A percentile compares a stretch with the other conserved stretches of the same genome.
phyloP scores from a whole-genome alignment of 306 rosid genomes.

The Nissolia schottii region DNA sequence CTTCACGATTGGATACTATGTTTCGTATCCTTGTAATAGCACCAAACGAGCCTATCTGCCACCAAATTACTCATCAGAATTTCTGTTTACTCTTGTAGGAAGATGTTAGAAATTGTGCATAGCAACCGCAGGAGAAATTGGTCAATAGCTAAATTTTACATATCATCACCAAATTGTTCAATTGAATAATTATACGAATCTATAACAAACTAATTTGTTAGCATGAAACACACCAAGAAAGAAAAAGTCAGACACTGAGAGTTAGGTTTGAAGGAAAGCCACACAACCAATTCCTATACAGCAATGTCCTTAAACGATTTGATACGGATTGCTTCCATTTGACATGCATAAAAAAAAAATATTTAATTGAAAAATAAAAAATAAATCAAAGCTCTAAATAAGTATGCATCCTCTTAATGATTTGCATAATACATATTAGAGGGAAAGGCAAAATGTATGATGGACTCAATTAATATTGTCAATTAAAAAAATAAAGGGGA shows the following conservation, averaged over 20 bases:
- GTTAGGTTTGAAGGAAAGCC: constrained; percentile 7
- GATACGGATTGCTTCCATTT: neutral
- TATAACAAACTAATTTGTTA: neutral
- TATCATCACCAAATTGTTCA: neutral
- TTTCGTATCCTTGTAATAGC: constrained; percentile 87
- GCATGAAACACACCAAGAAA: neutral
- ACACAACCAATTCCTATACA: constrained; percentile 10
- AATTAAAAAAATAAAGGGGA: constrained; percentile 7
- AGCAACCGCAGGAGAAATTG: neutral
- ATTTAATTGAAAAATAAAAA: neutral
- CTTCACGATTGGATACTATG: constrained; percentile 89
- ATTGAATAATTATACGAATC: constrained; percentile 7
- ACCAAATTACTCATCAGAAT: constrained; percentile 62
- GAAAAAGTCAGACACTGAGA: neutral
- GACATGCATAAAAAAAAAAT: neutral
- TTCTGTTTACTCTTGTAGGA: constrained; percentile 1
- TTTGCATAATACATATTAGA: neutral
- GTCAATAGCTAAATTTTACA: constrained; percentile 6
- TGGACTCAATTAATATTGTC: neutral
- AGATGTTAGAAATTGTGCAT: neutral
- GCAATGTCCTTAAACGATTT: neutral
- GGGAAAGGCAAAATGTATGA: constrained; percentile 20
- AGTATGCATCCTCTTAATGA: neutral
- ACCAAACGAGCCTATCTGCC: constrained; percentile 99
- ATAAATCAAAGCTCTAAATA: neutral